Evolutionary conservation across 2,329 filamentous ascomycete genomes (phyloP).

Genomic region (Aspergillus persii): DNA sequence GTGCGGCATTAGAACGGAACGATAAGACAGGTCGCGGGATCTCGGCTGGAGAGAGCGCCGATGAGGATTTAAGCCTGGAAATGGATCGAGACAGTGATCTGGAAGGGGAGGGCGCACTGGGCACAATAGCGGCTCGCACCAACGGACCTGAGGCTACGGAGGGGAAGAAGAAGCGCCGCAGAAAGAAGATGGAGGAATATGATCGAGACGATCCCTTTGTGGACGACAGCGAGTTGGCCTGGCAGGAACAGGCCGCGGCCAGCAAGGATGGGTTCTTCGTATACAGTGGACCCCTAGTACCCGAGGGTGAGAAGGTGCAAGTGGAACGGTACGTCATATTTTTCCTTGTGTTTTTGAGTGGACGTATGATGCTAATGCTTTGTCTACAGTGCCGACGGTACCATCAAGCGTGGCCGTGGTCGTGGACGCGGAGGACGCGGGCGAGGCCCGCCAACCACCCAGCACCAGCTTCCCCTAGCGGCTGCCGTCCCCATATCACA

Average conservation of each 20-base stretch:
- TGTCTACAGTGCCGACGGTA: conserved; percentile 63
- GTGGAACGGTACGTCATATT: conserved; percentile 56
- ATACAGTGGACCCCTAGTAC: conserved; percentile 87
- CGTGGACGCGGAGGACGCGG: conserved; percentile 55
- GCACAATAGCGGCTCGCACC: conserved; percentile 50
- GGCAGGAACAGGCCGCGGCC: conserved; percentile 92
- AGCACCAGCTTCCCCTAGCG: conserved; percentile 70
- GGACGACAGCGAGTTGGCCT: conserved; percentile 90
- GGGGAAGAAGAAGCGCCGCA: conserved; percentile 69
- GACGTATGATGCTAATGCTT: conserved; percentile 16
- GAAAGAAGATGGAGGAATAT: conserved; percentile 67
- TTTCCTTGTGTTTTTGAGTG: conserved; percentile 11
- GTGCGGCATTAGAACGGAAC: conserved; percentile 77
- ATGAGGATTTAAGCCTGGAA: conserved; percentile 83
- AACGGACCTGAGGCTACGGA: conserved; percentile 55
- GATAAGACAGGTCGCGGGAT: conserved; percentile 66
- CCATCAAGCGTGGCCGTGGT: conserved; percentile 62
- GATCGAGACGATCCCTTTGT: conserved; percentile 68
- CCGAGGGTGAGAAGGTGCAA: conserved; percentile 75
- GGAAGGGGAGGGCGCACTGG: conserved; percentile 46
- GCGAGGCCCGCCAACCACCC: conserved; percentile 60
- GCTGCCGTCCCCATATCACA: conserved; percentile 88
- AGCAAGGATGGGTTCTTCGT: conserved; percentile 98
- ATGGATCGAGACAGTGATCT: conserved; percentile 68
- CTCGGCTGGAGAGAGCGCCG: conserved; percentile 69